Evolutionary conservation across 108 stramenopile genomes (phyloP), one percentile per base, ranked within the genome.

Genomic region (Nitzschia palea): DNA sequence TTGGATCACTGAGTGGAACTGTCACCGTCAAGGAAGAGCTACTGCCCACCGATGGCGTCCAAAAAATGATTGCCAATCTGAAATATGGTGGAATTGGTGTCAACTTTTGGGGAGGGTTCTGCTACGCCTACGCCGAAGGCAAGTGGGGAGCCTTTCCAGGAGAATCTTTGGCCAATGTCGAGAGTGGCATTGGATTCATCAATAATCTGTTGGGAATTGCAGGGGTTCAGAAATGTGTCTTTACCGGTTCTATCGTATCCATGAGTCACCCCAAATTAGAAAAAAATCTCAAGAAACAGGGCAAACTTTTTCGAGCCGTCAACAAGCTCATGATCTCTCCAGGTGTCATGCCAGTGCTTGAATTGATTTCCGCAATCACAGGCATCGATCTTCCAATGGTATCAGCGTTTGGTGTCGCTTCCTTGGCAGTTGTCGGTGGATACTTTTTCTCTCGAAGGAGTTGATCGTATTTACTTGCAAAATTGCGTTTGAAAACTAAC

Each of bases 141-240:
- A 37, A 42, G 27, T 68, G 67, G 67, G 67, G 67, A 32, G 67
- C 55, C 15, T 68, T 57, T 56, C 55, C 67, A 4, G 67, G 67
- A 25, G 67, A 68, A 57, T 44, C 67, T n/a, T 35, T 45, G 2
- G 67, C 55, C 43, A 50, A 48, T 34, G 67, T 68, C 3, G 22
- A 68, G 26, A 51, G 48, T 45, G 67, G 67, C 32, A 68, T 68
- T 22, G 67, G 67, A 4, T 31, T 18, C 36, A 32, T 70, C 23
- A 31, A 48, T 35, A 70, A 70, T 32, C 12, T 48, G 5, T 22
- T 52, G 15, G 48, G 36, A 22, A 25, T 70, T 36, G 22, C 69
- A 23, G 28, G 60, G 48, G 8, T 62, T 25, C 42, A 70, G 32
- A 70, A 70, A 48, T 51, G 8, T 37, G 69, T 70, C n/a, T 2